Evolutionary conservation across 1,139 yeast species (phyloP).

Genomic region (Yamadazyma triangularis): DNA sequence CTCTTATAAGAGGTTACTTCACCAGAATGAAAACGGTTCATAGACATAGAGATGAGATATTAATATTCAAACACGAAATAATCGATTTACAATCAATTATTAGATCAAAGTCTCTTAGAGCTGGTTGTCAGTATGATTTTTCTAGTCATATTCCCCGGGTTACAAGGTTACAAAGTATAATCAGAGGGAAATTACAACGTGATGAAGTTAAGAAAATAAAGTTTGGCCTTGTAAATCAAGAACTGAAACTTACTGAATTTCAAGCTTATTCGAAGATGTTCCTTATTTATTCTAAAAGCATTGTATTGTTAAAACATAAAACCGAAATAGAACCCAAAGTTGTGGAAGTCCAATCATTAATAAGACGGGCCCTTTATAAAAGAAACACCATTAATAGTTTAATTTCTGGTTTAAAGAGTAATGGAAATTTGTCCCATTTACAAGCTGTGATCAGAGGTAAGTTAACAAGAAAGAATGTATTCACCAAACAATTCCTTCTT

Average conservation of each 20-base stretch:
- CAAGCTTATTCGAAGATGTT: constrained; percentile 30
- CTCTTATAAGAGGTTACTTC: constrained; percentile 40
- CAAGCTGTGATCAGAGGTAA: constrained; percentile 35
- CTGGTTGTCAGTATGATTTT: constrained; percentile 11
- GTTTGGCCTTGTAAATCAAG: constrained; percentile 7
- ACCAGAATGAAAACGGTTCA: constrained; percentile 33
- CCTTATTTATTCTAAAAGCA: constrained; percentile 17
- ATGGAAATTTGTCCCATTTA: constrained; percentile 18
- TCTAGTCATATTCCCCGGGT: constrained; percentile 7
- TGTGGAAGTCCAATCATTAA: constrained; percentile 29
- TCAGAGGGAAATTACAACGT: constrained; percentile 25
- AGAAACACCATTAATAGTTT: constrained; percentile 15
- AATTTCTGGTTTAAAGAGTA: constrained; percentile 9
- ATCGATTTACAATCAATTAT: constrained; percentile 34
- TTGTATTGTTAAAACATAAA: constrained; percentile 20
- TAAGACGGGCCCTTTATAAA: constrained; percentile 24
- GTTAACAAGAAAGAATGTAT: constrained; percentile 18
- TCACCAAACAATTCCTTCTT: constrained; percentile 15
- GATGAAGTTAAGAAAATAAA: constrained; percentile 5
- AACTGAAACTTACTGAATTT: constrained; percentile 14
- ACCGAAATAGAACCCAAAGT: constrained; percentile 20
- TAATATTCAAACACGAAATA: constrained; percentile 23
- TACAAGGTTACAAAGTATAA: constrained; percentile 20
- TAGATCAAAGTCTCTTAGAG: constrained; percentile 22
- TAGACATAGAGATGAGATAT: constrained; percentile 33